phyloP scores from a whole-genome alignment of 2,329 filamentous ascomycete species.

The Daldinia sp. region DNA sequence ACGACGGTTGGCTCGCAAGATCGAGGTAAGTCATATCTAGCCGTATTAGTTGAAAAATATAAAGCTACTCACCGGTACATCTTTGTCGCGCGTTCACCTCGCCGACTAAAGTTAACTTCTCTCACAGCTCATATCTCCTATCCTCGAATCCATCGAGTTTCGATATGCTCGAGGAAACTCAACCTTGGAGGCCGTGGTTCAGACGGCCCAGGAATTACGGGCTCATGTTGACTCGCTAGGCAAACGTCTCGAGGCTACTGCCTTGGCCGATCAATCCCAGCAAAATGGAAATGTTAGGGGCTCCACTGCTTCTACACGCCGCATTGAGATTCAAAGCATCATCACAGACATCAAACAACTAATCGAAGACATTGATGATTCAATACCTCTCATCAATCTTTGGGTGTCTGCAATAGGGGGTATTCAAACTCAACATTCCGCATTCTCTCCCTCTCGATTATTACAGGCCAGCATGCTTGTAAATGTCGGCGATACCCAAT shows the following conservation, averaged over 20 bases:
- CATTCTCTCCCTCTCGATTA: conserved; percentile 88
- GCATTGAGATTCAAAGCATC: conserved; percentile 73
- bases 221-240: conserved; percentile 85
- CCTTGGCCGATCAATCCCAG: conserved; percentile 66
- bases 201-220: conserved; percentile 82
- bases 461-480: conserved; percentile 93
- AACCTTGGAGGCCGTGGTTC: conserved; percentile 81
- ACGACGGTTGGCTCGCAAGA: conserved; percentile 81
- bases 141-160: conserved; percentile 52
- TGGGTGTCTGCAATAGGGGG: conserved; percentile 95
- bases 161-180: conserved; percentile 59
- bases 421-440: conserved; percentile 79
- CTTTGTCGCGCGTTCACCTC: not conserved
- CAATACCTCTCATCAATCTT: conserved; percentile 89
- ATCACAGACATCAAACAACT: conserved; percentile 78
- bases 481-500: conserved; percentile 85
- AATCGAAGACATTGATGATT: conserved; percentile 83
- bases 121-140: conserved; percentile 45
- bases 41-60: conserved; percentile 17
- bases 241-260: conserved; percentile 74
- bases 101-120: conserved; percentile 3
- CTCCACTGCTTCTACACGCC: conserved; percentile 61
- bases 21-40: conserved; percentile 64
- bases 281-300: conserved; percentile 52
- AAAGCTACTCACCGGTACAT: conserved; percentile 22